Base-by-base conservation (phyloP, 495 filamentous ascomycete species). In the Aspergillus ostianus region DNA sequence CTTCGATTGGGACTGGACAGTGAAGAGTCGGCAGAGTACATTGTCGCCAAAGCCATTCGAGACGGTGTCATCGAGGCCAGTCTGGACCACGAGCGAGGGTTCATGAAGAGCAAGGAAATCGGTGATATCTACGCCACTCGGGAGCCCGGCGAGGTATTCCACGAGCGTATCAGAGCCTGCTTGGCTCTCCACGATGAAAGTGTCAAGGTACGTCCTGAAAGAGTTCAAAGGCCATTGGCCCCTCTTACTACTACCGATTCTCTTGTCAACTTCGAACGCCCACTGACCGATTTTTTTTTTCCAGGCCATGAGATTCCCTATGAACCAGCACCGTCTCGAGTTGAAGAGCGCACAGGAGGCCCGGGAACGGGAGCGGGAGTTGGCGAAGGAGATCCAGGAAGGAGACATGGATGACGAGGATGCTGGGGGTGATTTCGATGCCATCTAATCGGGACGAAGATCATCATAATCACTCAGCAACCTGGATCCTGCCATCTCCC, bases 371-470 rank as follows among this genome's bases (percentile, higher is more conserved):
- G 94, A 98, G 78, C 82, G 95, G 27, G 94, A 98, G 73, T 81
- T 98, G 76, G 94, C 93, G 51, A 98, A 98, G 84, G 94, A 98
- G 82, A 98, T 98, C 67, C 90, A 97, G 75, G 94, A 98, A 62
- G 94, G 95, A 17, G 94, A 98, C 67, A 85, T 96, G 77, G 94
- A 98, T 65, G 94, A 96, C 70, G 95, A 97, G 68, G 94, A 98
- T 80, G 90, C 93, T 53, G 92, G 92, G 54, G 94, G 92, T 45
- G 95, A 97, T 69, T 98, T 96, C 73, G 95, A 98, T 74, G 93
- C 92, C 62, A 91, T 98, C 83, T 97, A 89, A 86, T 55, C 44
- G 54, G n/a, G 36, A 23, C 10, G 50, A 32, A 36, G 50, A 47
- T 19, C 48, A 46, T 23, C 57, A 57, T 26, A 52, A 61, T 27